Evolutionary conservation across 768 basidiomycete species (phyloP), one percentile per base, ranked within the genome.

Genomic region (Trametes cubensis): DNA sequence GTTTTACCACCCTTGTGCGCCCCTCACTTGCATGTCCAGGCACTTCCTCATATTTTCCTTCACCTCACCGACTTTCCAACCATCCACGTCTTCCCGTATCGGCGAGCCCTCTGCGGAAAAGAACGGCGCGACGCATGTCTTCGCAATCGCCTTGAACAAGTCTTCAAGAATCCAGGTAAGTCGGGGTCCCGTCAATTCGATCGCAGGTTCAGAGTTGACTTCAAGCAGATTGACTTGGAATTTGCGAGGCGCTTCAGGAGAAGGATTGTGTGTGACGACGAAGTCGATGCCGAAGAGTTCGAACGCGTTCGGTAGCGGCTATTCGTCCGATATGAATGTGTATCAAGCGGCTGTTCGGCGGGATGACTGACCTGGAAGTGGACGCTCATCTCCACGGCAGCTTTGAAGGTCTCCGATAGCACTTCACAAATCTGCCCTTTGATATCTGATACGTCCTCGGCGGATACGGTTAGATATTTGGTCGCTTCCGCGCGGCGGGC

Each of bases 211-310:
- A 6, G 96, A 87, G 71, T 99, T 99, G 69, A 96, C 81, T 74
- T 98, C 97, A 30, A 98, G 80, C 2, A 98, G 78, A 58, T 88
- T 86, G 17, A 93, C 86, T 63, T 84, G 80, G 58, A 85, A 82
- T 8, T 61, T 62, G 23, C 65, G 67, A 0, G 48, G n/a, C 6
- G 60, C 61, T 1, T 72, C 57, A 18, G 62, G 59, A 5, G 74
- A 55, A 0, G 69, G 66, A 15, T 56, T 40, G 20, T 83, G 83
- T 55, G 81, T 81, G 60, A 98, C 82, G 15, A 98, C 79, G 61
- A 99, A 90, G 73, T 99, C 97, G n/a, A 91, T 83, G 0, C 97
- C 97, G 69, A 88, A 98, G 17, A 98, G 83, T 72, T 98, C 96
- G 70, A 98, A 98, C 0, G 92, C 93, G 71, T 98, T 98, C 1